Conservation (phyloP, 2,329 filamentous ascomycete genomes). For the Colletotrichum liaoningense region DNA sequence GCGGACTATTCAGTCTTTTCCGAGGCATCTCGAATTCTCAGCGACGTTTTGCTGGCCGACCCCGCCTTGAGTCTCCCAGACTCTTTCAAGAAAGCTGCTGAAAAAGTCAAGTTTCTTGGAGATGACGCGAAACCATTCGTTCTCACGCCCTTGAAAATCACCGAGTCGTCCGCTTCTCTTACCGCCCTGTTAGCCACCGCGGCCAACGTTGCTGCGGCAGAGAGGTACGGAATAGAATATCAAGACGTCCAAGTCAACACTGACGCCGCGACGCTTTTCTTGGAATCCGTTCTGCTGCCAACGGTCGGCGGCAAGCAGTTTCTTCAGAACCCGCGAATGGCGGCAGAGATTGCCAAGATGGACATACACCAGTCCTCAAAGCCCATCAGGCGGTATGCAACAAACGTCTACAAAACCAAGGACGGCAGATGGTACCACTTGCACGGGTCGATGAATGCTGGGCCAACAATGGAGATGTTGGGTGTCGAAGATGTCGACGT, state of each 20-base stretch:
- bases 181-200: constrained; percentile 44
- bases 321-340: constrained; percentile 36
- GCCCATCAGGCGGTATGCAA: constrained; percentile 46
- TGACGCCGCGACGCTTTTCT: constrained; percentile 36
- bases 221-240: constrained; percentile 21
- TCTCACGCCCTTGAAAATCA: constrained; percentile 52
- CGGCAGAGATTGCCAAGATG: constrained; percentile 39
- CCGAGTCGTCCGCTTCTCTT: constrained; percentile 53
- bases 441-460: constrained; percentile 47
- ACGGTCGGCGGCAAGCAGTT: constrained; percentile 32
- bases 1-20: neutral
- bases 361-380: constrained; percentile 33
- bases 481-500: constrained; percentile 42
- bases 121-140: constrained; percentile 33
- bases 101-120: constrained; percentile 9
- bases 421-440: constrained; percentile 49
- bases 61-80: neutral
- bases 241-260: constrained; percentile 33
- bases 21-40: constrained; percentile 10
- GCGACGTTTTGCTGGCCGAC: constrained; percentile 11
- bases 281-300: constrained; percentile 37
- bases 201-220: constrained; percentile 25
- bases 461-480: constrained; percentile 45
- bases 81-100: constrained; percentile 2
- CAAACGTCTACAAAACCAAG: constrained; percentile 48